Base-by-base conservation (phyloP, 1,284 basidiomycete genomes). In the Psilocybe mexicana region DNA sequence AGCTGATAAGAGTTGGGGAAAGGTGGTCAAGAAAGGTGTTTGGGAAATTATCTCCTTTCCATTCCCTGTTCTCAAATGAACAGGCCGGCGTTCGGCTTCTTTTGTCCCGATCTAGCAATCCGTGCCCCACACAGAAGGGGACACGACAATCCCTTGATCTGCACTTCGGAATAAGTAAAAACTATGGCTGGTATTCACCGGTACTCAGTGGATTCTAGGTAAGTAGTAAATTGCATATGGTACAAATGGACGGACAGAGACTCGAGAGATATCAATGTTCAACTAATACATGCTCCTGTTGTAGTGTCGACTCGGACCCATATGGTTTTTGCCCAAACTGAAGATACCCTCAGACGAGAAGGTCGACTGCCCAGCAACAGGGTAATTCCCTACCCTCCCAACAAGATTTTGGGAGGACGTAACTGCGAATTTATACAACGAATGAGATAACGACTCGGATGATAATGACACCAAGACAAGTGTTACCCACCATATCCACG, bases 291-390 rank as follows among this genome's bases (percentile, higher is more conserved):
- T 48, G 30, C 2, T 11, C 30, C 23, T 48, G 30, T 35, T 33
- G 3, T 35, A n/a, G n/a, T 40, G 6, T 28, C 5, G n/a, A 35
- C 25, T 33, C 12, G 38, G 28, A 48, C 30, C 50, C 30, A 50
- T 60, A 47, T 63, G 63, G 43, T 67, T 63, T 63, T 70, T 70
- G 55, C 75, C 78, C 25, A 85, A 64, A 48, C 77, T 80, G 65
- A 84, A 84, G 26, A 76, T 71, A 1, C 76, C 79, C 62, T 84
- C 82, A 75, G 78, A 83, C 45, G 72, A 71, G 1, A 76, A 70
- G 6, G 70, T 12, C 33, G 12, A 72, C 7, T 70, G 69, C 46
- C 65, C 69, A 2, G 70, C 73, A 43, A 38, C 67, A 2, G 71
- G 67, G 7, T 71, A 62, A 8, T 70, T 69, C 57, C 74, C 74